phyloP scores from a whole-genome alignment of 2,329 filamentous ascomycete species.

The Pleoardoris graminearum region DNA sequence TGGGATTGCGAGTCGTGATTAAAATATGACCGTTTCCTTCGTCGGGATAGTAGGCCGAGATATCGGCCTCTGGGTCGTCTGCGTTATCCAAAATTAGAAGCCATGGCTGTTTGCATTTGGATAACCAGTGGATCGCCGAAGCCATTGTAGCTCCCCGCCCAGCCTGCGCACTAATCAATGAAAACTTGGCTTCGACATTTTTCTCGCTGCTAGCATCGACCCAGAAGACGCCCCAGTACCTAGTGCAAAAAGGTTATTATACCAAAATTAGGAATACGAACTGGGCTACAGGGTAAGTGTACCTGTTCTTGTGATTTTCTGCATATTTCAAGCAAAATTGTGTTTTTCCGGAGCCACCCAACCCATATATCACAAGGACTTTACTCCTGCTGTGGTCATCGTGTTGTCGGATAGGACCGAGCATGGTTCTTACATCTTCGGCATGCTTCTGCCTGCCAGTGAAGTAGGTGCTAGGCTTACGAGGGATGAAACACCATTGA shows the following conservation, averaged over 20 bases:
- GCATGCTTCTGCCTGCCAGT: slow-evolving; percentile 24
- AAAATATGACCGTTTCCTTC: slow-evolving; percentile 30
- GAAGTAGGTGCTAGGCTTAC: slow-evolving; percentile 25
- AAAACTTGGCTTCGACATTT: slow-evolving; percentile 28
- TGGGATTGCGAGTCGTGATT: slow-evolving; percentile 34
- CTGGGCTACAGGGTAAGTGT: slow-evolving; percentile 15
- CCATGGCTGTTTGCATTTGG: slow-evolving; percentile 23
- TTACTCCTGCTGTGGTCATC: slow-evolving; percentile 20
- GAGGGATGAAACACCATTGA: slow-evolving; percentile 26
- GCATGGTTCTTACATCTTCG: slow-evolving; percentile 15
- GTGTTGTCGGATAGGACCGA: slow-evolving; percentile 13
- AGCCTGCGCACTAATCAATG: slow-evolving; percentile 28
- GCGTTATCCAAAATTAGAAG: slow-evolving; percentile 37
- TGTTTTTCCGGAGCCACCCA: slow-evolving; percentile 49
- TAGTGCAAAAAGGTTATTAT: slow-evolving; percentile 7
- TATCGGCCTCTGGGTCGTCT: slow-evolving; percentile 25
- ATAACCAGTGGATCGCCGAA: slow-evolving; percentile 28
- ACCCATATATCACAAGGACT: slow-evolving; percentile 42
- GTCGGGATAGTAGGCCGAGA: slow-evolving; percentile 26
- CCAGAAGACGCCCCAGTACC: slow-evolving; percentile 45
- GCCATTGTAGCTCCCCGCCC: slow-evolving; percentile 29
- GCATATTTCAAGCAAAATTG: slow-evolving; percentile 47
- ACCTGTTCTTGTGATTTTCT: slow-evolving; percentile 41
- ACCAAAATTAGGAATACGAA: background rate
- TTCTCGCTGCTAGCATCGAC: slow-evolving; percentile 38